phyloP scores from a whole-genome alignment of 768 basidiomycete genomes.

The Plicaturopsis crispa region DNA sequence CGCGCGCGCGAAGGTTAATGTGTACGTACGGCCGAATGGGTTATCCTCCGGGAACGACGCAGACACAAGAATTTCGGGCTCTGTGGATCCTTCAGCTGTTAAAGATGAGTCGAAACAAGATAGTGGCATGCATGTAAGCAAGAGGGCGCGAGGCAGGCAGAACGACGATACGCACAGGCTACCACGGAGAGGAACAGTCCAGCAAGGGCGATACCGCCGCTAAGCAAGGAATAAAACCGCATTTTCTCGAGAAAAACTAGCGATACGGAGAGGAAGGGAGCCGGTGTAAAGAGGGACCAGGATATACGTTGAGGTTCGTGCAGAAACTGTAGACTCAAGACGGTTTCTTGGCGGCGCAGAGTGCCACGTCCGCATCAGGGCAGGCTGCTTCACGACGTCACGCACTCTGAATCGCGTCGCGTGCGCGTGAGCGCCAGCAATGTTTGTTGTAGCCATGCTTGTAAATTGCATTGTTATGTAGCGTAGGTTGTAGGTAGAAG shows the following conservation, averaged over 20 bases:
- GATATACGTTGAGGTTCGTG: too few species aligned
- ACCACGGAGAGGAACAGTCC: slow-evolving; percentile 20
- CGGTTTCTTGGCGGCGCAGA: too few species aligned
- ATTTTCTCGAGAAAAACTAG: slow-evolving; percentile 13
- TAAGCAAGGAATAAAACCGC: slow-evolving; percentile 23
- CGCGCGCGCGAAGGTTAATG: background rate
- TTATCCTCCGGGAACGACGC: slow-evolving; percentile 67
- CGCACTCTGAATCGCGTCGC: too few species aligned
- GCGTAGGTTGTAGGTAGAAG: too few species aligned
- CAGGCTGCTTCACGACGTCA: too few species aligned
- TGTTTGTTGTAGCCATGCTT: too few species aligned
- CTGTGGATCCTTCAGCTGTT: slow-evolving; percentile 22
- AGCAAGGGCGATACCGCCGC: slow-evolving; percentile 17
- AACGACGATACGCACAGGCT: slow-evolving; percentile 14
- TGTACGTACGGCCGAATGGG: slow-evolving; percentile 64
- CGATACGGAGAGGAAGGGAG: background rate
- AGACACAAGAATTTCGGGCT: slow-evolving; percentile 45
- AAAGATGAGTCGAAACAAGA: slow-evolving; percentile 9
- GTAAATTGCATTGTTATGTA: too few species aligned
- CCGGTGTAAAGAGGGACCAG: too few species aligned
- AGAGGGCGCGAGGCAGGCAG: background rate
- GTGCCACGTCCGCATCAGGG: too few species aligned
- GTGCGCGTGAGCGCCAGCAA: too few species aligned
- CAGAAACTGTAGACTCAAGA: too few species aligned
- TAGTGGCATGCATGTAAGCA: slow-evolving; percentile 1